Conservation (phyloP, 306 rosid species). For the Vigna unguiculata region DNA sequence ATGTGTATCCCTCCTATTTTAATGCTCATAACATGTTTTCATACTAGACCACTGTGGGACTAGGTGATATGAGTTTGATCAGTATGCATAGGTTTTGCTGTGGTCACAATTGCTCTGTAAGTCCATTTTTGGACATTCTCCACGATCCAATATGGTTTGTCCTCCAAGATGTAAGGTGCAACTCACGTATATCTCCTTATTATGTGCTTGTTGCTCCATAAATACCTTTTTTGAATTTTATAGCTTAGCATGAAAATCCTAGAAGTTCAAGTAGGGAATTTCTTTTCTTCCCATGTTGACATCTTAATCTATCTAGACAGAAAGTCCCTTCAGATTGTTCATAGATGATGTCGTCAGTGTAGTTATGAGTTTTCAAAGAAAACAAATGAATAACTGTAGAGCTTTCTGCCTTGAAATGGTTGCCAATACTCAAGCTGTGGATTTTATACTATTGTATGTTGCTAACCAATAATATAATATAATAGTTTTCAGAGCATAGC, state of each 20-base stretch:
- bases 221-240: background rate
- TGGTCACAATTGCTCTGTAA: background rate
- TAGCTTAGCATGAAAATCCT: slow-evolving; percentile 2
- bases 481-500: background rate
- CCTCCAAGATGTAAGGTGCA: slow-evolving; percentile 2
- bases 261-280: slow-evolving; percentile 18
- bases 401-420: background rate
- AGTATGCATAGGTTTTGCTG: background rate
- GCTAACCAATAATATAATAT: background rate
- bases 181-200: background rate
- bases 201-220: slow-evolving; percentile 5
- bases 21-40: slow-evolving; percentile 3
- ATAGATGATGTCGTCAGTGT: background rate
- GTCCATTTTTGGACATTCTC: background rate
- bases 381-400: no score
- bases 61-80: background rate
- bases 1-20: background rate
- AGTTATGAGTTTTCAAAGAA: no score
- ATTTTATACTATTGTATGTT: slow-evolving; percentile 1
- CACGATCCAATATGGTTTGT: background rate
- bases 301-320: background rate
- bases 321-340: slow-evolving; percentile 18
- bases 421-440: background rate
- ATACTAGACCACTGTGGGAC: slow-evolving; percentile 2
- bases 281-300: slow-evolving; percentile 10